Evolutionary conservation across 2,329 filamentous ascomycete species (phyloP).

Genomic region (Mycocentrospora acerina): DNA sequence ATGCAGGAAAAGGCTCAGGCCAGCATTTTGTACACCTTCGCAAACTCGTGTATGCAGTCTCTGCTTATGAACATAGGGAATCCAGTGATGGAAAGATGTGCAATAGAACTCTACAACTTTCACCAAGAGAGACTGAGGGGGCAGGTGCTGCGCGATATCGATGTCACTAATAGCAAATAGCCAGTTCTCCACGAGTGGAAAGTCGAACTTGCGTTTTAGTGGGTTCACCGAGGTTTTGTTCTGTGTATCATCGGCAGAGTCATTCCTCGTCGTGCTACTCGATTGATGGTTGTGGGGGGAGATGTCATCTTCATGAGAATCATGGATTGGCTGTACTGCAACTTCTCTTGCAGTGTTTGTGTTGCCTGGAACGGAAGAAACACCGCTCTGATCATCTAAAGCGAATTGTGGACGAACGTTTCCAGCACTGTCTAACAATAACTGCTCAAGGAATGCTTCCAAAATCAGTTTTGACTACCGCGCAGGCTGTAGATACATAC

Average conservation of each 20-base stretch:
- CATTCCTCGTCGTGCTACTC: neutral
- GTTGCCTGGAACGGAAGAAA: neutral
- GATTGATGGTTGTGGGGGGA: neutral
- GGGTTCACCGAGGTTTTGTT: constrained; percentile 8
- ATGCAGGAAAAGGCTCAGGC: constrained; percentile 29
- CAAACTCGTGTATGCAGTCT: constrained; percentile 27
- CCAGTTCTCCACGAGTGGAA: constrained; percentile 14
- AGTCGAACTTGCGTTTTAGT: constrained; percentile 27
- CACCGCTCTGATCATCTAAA: constrained; percentile 3
- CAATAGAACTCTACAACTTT: constrained; percentile 35
- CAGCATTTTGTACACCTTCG: constrained; percentile 14
- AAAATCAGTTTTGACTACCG: constrained; percentile 10
- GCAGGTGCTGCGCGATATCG: constrained; percentile 29
- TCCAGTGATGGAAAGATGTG: constrained; percentile 38
- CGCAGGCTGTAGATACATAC: constrained; percentile 12
- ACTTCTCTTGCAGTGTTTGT: constrained; percentile 1
- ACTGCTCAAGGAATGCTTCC: constrained; percentile 32
- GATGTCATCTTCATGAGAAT: neutral
- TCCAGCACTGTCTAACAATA: constrained; percentile 32
- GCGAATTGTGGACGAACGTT: constrained; percentile 25
- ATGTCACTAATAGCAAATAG: constrained; percentile 21
- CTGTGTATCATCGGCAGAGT: neutral
- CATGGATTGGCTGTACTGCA: constrained; percentile 1
- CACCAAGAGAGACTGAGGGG: constrained; percentile 25
- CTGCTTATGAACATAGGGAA: constrained; percentile 36